These are phyloP conservation scores for Chloris gayana DNA, from an alignment of 176 grass and related monocot species.

Conservation along the genomic window DNA sequence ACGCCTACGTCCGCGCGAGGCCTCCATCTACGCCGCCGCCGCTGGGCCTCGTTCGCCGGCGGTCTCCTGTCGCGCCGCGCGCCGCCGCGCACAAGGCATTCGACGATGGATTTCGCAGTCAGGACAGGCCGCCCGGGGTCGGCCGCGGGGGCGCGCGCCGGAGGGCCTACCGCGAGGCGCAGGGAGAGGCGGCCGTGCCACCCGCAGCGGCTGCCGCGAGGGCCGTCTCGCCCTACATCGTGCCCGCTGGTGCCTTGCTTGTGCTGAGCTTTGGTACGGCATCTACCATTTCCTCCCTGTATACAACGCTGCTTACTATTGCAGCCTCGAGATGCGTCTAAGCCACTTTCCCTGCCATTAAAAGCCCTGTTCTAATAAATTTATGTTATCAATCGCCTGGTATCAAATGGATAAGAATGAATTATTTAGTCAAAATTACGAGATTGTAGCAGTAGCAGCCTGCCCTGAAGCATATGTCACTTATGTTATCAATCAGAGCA, in stretches of 20 bases:
- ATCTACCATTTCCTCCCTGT: slow-evolving; percentile 1
- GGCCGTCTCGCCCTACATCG: slow-evolving; percentile 47
- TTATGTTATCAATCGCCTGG: not conserved
- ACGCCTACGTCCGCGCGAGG: slow-evolving; percentile 10
- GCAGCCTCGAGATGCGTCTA: not conserved
- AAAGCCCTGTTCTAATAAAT: not conserved
- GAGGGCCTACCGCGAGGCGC: slow-evolving; percentile 60
- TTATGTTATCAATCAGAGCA: too few species aligned
- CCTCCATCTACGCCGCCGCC: slow-evolving; percentile 3
- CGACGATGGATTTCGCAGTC: slow-evolving; percentile 49
- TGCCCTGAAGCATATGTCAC: not conserved
- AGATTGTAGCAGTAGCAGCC: not conserved
- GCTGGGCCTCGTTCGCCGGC: slow-evolving; percentile 15
- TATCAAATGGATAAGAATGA: not conserved
- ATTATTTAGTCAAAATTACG: not conserved
- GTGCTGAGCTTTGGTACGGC: slow-evolving; percentile 71
- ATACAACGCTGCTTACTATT: not conserved
- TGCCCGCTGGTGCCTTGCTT: slow-evolving; percentile 58
- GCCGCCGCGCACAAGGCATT: slow-evolving; percentile 42
- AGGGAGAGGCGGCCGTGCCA: slow-evolving; percentile 42
- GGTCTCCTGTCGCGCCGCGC: slow-evolving; percentile 29
- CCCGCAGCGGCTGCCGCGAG: slow-evolving; percentile 34
- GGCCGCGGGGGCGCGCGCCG: slow-evolving; percentile 38
- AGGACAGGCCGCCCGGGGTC: slow-evolving; percentile 32
- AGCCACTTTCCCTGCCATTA: not conserved